Percentiles rank a stretch among this genome's conserved stretches.
Conservation (phyloP, 73 alveolate genomes). For the Stentor coeruleus region DNA sequence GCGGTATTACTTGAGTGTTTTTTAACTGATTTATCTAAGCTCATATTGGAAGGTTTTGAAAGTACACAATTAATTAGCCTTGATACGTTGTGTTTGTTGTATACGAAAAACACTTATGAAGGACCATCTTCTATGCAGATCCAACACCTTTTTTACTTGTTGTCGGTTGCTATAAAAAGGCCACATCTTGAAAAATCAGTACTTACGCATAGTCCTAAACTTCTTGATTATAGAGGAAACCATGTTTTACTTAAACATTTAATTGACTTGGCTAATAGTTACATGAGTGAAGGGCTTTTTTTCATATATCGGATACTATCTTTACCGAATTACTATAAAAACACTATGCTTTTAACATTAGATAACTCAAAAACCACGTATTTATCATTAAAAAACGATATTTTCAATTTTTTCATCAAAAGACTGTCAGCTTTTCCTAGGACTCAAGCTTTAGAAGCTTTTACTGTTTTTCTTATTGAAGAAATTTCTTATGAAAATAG, state of each 20-base stretch:
- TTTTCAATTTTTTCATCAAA: background rate
- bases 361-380: background rate
- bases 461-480: background rate
- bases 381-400: background rate
- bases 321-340: constrained; percentile 21
- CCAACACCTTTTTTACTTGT: background rate
- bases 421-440: background rate
- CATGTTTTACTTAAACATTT: background rate
- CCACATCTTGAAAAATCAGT: background rate
- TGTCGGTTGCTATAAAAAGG: background rate
- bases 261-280: background rate
- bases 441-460: background rate
- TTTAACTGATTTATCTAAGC: background rate
- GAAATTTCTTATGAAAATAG: background rate
- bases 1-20: background rate
- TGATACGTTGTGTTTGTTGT: background rate
- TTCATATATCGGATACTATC: background rate
- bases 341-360: background rate
- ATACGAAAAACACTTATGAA: background rate
- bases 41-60: background rate
- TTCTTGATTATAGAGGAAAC: background rate
- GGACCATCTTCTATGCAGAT: background rate
- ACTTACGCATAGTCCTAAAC: background rate
- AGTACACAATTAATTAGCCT: background rate
- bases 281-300: background rate